Evolutionary conservation across 2,329 filamentous ascomycete genomes (phyloP).

Genomic region (Colletotrichum viniferum): DNA sequence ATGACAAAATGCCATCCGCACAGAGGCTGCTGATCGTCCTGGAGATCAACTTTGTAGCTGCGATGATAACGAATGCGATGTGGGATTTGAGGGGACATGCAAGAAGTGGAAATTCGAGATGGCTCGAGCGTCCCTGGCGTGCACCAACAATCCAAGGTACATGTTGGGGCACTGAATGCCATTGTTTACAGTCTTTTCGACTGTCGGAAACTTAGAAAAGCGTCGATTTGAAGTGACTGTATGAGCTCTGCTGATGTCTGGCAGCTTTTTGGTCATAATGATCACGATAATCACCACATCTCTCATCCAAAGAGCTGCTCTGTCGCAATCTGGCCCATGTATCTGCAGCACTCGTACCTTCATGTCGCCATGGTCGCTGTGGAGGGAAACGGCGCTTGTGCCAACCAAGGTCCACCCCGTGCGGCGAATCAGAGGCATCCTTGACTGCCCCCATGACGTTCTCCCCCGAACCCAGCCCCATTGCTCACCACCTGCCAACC

Average conservation of each 20-base stretch:
- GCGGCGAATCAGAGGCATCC: slow-evolving; percentile 15
- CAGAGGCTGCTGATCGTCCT: background rate
- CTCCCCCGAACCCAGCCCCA: slow-evolving; percentile 20
- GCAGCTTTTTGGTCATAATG: background rate
- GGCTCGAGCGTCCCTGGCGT: background rate
- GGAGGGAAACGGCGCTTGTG: slow-evolving; percentile 19
- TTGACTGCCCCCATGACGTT: slow-evolving; percentile 23
- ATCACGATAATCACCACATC: background rate
- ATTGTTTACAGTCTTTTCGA: background rate
- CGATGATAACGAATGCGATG: slow-evolving; percentile 5
- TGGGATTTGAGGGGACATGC: background rate
- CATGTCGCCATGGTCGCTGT: slow-evolving; percentile 17
- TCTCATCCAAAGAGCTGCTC: background rate
- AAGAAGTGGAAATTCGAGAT: slow-evolving; percentile 1
- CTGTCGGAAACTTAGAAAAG: background rate
- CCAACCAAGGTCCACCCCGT: slow-evolving; percentile 8
- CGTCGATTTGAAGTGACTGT: background rate
- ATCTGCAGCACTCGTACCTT: background rate
- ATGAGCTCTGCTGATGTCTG: background rate
- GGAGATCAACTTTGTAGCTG: background rate
- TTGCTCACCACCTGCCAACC: slow-evolving; percentile 16
- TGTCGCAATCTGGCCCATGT: background rate
- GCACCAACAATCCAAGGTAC: background rate
- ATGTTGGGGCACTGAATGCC: background rate
- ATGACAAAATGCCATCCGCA: background rate